These are phyloP conservation scores for Talaromyces rugulosus DNA, from an alignment of 2,329 filamentous ascomycete genomes.

Conservation along the genomic window DNA sequence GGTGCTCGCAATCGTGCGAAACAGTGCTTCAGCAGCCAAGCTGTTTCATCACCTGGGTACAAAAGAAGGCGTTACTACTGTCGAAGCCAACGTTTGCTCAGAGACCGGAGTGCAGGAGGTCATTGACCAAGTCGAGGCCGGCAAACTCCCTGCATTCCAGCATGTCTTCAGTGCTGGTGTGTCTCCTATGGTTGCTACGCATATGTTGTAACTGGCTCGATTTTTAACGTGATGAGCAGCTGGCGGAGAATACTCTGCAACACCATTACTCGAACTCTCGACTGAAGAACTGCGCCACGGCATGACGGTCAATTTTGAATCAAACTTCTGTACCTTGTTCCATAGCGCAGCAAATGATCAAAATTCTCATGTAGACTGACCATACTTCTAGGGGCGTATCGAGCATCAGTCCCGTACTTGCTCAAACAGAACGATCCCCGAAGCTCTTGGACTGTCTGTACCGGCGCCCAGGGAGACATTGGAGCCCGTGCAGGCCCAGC, in stretches of 20 bases:
- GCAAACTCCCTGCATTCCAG: slow-evolving; percentile 9
- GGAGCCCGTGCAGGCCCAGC: slow-evolving; percentile 5
- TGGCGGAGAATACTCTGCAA: slow-evolving; percentile 4
- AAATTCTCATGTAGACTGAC: background rate
- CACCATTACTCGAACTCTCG: background rate
- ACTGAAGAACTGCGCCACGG: background rate
- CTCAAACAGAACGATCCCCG: background rate
- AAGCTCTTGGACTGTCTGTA: slow-evolving; percentile 8
- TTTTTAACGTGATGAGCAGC: background rate
- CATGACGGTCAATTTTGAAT: slow-evolving; percentile 11
- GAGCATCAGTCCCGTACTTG: slow-evolving; percentile 6
- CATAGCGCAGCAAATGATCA: background rate
- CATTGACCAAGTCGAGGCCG: background rate
- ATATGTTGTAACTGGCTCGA: background rate
- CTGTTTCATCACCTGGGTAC: slow-evolving; percentile 4
- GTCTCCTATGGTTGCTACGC: background rate
- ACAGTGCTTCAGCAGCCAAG: slow-evolving; percentile 7
- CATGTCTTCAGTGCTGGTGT: slow-evolving; percentile 9
- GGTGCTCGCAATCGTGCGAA: slow-evolving; percentile 8
- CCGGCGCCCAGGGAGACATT: slow-evolving; percentile 8
- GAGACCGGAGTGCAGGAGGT: slow-evolving; percentile 4
- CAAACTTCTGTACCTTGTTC: slow-evolving; percentile 4
- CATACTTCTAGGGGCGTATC: slow-evolving; percentile 7
- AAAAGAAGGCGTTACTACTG: slow-evolving; percentile 2
- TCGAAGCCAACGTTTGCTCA: slow-evolving; percentile 4